These are phyloP conservation scores for Hanseniaspora mollemarum DNA, from an alignment of 805 yeast genomes.

Conservation along the genomic window DNA sequence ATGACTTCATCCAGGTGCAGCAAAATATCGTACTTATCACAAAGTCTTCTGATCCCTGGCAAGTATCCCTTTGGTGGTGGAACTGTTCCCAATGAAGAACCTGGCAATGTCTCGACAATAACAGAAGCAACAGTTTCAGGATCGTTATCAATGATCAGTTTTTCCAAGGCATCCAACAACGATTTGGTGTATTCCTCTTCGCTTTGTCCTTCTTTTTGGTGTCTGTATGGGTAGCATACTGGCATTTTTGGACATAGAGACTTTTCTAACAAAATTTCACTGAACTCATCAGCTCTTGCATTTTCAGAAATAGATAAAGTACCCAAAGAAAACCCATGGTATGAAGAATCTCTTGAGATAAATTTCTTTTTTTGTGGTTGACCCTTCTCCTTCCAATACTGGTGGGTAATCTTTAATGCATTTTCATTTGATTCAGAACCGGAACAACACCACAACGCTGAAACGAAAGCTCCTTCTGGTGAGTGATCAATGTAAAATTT, in stretches of 20 bases:
- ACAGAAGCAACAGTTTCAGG: slow-evolving; percentile 37
- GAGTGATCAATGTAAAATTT: slow-evolving; percentile 34
- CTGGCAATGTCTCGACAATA: slow-evolving; percentile 37
- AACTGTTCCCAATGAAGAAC: slow-evolving; percentile 37
- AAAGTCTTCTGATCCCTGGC: slow-evolving; percentile 36
- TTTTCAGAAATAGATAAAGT: slow-evolving; percentile 35
- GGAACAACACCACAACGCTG: slow-evolving; percentile 42
- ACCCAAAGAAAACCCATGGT: slow-evolving; percentile 41
- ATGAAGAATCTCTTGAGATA: slow-evolving; percentile 36
- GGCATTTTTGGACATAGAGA: slow-evolving; percentile 26
- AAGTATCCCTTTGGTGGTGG: slow-evolving; percentile 39
- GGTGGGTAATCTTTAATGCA: slow-evolving; percentile 46
- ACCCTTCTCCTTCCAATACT: slow-evolving; percentile 36
- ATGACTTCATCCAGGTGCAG: slow-evolving; percentile 45
- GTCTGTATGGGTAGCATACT: slow-evolving; percentile 30
- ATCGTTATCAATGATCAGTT: slow-evolving; percentile 33
- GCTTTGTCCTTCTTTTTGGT: slow-evolving; percentile 29
- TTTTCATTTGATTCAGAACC: slow-evolving; percentile 62
- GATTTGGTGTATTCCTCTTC: slow-evolving; percentile 32
- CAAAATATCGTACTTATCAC: slow-evolving; percentile 42
- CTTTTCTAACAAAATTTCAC: slow-evolving; percentile 24
- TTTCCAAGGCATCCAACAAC: slow-evolving; percentile 34
- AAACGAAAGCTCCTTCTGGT: slow-evolving; percentile 31
- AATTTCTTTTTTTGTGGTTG: slow-evolving; percentile 34
- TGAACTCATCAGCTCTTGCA: slow-evolving; percentile 30